Evolutionary conservation across 495 filamentous ascomycete genomes (phyloP).

Genomic region (Wilcoxina mikolae): DNA sequence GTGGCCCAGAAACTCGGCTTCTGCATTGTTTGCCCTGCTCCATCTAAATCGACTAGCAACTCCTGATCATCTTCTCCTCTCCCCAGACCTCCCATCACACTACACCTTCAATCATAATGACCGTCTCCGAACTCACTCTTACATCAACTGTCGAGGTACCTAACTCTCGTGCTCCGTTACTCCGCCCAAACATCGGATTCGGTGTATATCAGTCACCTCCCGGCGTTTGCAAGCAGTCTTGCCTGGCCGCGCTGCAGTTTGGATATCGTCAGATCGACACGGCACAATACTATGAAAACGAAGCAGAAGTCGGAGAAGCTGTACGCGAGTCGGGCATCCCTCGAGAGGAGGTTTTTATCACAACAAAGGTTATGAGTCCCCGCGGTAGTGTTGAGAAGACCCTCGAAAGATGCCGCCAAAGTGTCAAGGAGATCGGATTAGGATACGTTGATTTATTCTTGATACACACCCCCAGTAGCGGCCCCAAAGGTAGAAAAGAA

Average conservation of each 20-base stretch:
- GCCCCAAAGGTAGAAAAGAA: constrained; percentile 39
- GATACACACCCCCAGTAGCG: constrained; percentile 47
- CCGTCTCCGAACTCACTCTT: background rate
- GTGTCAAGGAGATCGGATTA: constrained; percentile 47
- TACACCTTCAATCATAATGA: background rate
- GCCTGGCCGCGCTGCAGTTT: constrained; percentile 43
- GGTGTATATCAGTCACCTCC: constrained; percentile 50
- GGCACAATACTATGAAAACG: constrained; percentile 56
- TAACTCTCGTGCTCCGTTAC: background rate
- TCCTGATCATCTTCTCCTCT: no score
- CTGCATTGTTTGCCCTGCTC: no score
- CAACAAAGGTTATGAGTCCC: constrained; percentile 49
- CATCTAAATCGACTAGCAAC: no score
- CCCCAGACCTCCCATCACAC: background rate
- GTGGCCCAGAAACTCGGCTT: no score
- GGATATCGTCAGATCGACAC: constrained; percentile 65
- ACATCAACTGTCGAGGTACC: background rate
- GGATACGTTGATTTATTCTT: constrained; percentile 57
- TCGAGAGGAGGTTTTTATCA: constrained; percentile 48
- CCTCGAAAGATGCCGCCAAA: constrained; percentile 43
- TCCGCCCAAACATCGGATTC: constrained; percentile 56
- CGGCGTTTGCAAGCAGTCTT: constrained; percentile 40
- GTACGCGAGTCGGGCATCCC: constrained; percentile 39
- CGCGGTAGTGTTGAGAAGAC: constrained; percentile 43
- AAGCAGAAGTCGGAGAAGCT: constrained; percentile 49